Conservation (phyloP, 148 eudicot genomes). For the Silene uniflora region DNA sequence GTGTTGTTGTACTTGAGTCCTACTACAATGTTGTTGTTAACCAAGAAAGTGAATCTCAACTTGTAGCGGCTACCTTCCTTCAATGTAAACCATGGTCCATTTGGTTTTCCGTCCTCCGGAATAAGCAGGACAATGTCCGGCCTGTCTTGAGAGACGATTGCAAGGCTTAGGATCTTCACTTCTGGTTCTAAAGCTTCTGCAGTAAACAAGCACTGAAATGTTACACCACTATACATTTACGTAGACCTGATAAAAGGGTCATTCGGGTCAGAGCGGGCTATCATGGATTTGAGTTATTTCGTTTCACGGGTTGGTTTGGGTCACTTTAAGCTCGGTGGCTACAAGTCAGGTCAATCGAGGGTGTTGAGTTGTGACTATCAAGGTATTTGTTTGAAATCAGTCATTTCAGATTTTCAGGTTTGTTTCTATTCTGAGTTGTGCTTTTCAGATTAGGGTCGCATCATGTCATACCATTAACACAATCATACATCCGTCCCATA, state of each 20-base stretch:
- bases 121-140: conserved; percentile 53
- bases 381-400: too few species aligned
- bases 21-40: conserved; percentile 52
- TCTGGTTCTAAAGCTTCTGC: conserved; percentile 63
- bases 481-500: not conserved
- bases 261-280: too few species aligned
- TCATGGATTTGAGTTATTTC: too few species aligned
- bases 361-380: too few species aligned
- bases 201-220: conserved; percentile 4
- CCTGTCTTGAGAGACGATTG: conserved; percentile 52
- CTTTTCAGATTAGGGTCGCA: too few species aligned
- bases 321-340: not conserved
- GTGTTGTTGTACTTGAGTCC: conserved; percentile 65
- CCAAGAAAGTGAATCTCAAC: conserved; percentile 58
- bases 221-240: conserved; percentile 2
- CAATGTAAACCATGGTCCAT: conserved; percentile 61
- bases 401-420: too few species aligned
- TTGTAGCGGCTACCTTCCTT: conserved; percentile 68
- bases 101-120: conserved; percentile 63
- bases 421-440: too few species aligned
- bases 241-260: too few species aligned
- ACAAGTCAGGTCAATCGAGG: not conserved
- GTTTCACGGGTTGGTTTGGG: too few species aligned
- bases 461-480: not conserved
- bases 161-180: conserved; percentile 58